phyloP scores from a whole-genome alignment of 768 basidiomycete genomes.

The Lactifluus pinguis region DNA sequence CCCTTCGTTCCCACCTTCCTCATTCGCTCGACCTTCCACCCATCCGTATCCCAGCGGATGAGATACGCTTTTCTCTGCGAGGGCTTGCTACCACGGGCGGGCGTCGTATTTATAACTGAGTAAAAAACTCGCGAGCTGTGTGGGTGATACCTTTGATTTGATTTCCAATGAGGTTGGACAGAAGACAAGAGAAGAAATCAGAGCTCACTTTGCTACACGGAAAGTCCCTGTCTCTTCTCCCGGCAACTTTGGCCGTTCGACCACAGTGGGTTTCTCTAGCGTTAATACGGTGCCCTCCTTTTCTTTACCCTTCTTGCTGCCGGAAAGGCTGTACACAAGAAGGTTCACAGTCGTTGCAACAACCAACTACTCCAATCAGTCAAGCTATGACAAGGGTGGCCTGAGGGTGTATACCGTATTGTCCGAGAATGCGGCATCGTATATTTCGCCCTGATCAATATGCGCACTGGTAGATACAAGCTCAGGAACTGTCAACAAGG shows the following conservation, averaged over 20 bases:
- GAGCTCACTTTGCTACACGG: conserved; percentile 7
- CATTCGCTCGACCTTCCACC: conserved; percentile 56
- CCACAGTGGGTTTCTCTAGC: conserved; percentile 6
- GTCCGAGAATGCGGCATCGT: conserved; percentile 72
- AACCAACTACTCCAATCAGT: conserved; percentile 40
- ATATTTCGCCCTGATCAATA: conserved; percentile 69
- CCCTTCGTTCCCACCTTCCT: conserved; percentile 73
- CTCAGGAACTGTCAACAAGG: conserved; percentile 21
- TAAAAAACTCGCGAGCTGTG: conserved; percentile 45
- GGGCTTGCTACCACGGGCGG: conserved; percentile 48
- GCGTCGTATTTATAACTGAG: conserved; percentile 60
- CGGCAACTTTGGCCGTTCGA: conserved; percentile 14
- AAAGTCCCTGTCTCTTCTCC: conserved; percentile 7
- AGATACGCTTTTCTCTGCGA: conserved; percentile 53
- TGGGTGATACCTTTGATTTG: conserved; percentile 52
- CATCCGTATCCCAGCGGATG: conserved; percentile 62
- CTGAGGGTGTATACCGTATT: conserved; percentile 38
- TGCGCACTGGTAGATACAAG: conserved; percentile 40
- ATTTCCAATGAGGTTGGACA: neutral
- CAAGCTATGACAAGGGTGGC: neutral
- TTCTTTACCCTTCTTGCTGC: conserved; percentile 34
- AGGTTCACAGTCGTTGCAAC: conserved; percentile 58
- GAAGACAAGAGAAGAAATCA: neutral
- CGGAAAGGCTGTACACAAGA: conserved; percentile 49
- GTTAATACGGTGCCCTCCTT: conserved; percentile 25